Conservation (phyloP, 331 rosid genomes). For the Spiraea crenata region DNA sequence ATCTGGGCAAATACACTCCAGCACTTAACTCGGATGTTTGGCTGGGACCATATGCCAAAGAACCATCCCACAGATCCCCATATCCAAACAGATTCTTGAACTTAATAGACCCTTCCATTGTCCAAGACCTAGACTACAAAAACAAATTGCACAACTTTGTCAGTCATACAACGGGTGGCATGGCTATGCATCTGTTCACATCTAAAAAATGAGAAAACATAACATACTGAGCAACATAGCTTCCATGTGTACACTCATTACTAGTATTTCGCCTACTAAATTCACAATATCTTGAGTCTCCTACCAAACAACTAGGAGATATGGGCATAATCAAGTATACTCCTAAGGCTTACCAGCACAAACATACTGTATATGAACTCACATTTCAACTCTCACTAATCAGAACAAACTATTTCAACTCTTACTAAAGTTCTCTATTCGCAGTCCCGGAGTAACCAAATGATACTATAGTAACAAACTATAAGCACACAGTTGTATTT, state of each 20-base stretch:
- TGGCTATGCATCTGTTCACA: conserved; percentile 6
- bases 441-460: neutral
- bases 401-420: too few species aligned
- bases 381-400: neutral
- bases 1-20: conserved; percentile 73
- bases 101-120: conserved; percentile 74
- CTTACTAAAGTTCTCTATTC: neutral
- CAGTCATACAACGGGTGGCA: conserved; percentile 15
- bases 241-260: neutral
- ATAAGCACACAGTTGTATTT: neutral
- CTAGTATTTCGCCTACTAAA: neutral
- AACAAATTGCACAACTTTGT: conserved; percentile 32
- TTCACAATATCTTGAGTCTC: neutral
- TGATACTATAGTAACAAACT: neutral
- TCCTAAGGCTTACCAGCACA: neutral
- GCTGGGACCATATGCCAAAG: conserved; percentile 80
- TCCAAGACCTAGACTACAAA: conserved; percentile 86
- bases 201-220: conserved; percentile 8
- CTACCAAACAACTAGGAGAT: neutral
- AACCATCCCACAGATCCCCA: conserved; percentile 94
- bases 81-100: conserved; percentile 83
- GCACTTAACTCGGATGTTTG: conserved; percentile 81
- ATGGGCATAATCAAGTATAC: neutral
- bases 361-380: neutral
- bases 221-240: conserved; percentile 10